Evolutionary conservation across 441 rosid genomes (phyloP).

Genomic region (Populus tomentosa): DNA sequence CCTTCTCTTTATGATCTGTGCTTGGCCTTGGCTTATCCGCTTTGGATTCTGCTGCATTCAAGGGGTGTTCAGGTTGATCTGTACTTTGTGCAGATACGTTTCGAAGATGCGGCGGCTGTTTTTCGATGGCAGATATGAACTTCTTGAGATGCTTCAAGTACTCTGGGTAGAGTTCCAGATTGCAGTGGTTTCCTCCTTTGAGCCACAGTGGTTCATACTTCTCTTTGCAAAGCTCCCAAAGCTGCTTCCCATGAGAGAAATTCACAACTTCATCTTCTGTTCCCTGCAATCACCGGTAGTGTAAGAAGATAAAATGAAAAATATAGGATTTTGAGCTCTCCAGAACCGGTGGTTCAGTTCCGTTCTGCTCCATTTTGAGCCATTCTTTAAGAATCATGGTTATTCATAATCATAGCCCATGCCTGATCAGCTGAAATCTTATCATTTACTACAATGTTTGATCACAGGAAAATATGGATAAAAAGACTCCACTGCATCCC

Average conservation of each 20-base stretch:
- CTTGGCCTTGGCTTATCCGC: constrained; percentile 34
- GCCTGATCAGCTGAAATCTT: background rate
- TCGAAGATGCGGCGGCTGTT: constrained; percentile 35
- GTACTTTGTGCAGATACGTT: constrained; percentile 22
- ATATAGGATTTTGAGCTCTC: background rate
- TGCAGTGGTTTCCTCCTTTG: constrained; percentile 66
- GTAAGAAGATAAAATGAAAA: background rate
- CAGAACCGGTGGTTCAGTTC: background rate
- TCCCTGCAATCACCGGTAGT: constrained; percentile 40
- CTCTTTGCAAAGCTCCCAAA: constrained; percentile 68
- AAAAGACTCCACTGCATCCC: background rate
- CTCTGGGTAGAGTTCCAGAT: constrained; percentile 63
- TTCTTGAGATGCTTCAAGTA: constrained; percentile 55
- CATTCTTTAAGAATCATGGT: background rate
- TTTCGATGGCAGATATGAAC: constrained; percentile 63
- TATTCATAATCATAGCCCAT: background rate
- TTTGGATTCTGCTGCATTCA: background rate
- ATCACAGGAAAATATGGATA: background rate
- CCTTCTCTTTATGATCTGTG: constrained; percentile 48
- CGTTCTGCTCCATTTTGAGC: background rate
- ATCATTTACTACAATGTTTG: background rate
- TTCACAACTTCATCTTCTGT: constrained; percentile 74
- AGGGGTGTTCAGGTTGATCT: constrained; percentile 42
- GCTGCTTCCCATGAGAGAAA: constrained; percentile 66
- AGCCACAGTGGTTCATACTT: constrained; percentile 85